Evolutionary conservation across 1,139 yeast species (phyloP).

Genomic region (Protomyces arabidopsidicola): DNA sequence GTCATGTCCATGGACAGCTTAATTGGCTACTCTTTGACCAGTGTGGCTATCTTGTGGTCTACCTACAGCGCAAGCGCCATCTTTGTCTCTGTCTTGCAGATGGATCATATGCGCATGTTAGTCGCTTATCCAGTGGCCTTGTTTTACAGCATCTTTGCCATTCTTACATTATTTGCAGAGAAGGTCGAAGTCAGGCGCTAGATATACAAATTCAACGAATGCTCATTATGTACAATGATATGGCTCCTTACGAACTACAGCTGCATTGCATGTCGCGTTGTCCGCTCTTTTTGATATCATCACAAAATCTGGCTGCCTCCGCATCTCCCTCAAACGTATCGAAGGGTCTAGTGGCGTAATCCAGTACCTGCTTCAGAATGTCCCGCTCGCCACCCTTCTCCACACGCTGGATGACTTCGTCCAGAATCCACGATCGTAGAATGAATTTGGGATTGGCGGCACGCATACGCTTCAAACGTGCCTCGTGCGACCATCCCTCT

Average conservation of each 20-base stretch:
- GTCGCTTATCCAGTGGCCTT: slow-evolving; percentile 91
- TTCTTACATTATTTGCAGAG: slow-evolving; percentile 74
- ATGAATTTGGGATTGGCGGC: slow-evolving; percentile 68
- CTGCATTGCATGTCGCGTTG: slow-evolving; percentile 1
- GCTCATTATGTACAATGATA: background rate
- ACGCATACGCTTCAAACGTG: slow-evolving; percentile 45
- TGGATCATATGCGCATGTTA: slow-evolving; percentile 79
- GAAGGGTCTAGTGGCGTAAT: slow-evolving; percentile 41
- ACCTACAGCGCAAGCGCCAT: slow-evolving; percentile 92
- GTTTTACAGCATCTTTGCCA: slow-evolving; percentile 89
- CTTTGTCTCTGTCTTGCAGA: slow-evolving; percentile 76
- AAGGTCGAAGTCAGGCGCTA: background rate
- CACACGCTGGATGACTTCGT: slow-evolving; percentile 58
- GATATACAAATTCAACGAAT: background rate
- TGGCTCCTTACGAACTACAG: background rate
- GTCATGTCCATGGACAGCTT: slow-evolving; percentile 55
- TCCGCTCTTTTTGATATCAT: slow-evolving; percentile 3
- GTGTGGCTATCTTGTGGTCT: slow-evolving; percentile 81
- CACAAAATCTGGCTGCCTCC: slow-evolving; percentile 33
- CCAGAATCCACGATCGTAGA: slow-evolving; percentile 82
- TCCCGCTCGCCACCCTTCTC: slow-evolving; percentile 35
- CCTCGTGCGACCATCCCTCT: slow-evolving; percentile 36
- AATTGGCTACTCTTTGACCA: slow-evolving; percentile 66
- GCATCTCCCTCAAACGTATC: slow-evolving; percentile 39
- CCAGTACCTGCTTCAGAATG: slow-evolving; percentile 38